Conservation (phyloP, 1,284 basidiomycete genomes). For the Microbotryum intermedium region DNA sequence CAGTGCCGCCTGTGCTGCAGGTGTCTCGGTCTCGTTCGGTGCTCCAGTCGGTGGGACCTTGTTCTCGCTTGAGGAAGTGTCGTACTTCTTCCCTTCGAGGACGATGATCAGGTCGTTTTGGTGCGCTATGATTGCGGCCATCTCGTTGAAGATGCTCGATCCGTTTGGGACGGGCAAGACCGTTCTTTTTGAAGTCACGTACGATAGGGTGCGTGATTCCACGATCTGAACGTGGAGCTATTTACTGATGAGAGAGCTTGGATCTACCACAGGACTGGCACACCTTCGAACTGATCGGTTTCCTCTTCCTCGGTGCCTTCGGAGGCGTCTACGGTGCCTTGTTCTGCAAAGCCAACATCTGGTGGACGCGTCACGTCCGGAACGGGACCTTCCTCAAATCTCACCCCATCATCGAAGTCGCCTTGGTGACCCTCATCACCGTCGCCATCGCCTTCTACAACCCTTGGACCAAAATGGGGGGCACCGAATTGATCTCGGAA, state of each 20-base stretch:
- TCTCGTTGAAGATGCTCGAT: constrained; percentile 78
- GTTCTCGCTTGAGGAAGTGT: constrained; percentile 51
- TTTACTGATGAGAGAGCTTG: constrained; percentile 5
- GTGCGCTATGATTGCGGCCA: constrained; percentile 78
- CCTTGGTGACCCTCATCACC: constrained; percentile 61
- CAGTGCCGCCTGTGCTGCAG: constrained; percentile 71
- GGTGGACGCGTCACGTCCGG: constrained; percentile 75
- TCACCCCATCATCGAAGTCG: constrained; percentile 77
- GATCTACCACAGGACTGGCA: constrained; percentile 63
- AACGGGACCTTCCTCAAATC: constrained; percentile 67
- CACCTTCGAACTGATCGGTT: constrained; percentile 70
- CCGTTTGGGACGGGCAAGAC: constrained; percentile 64
- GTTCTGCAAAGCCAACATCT: constrained; percentile 84
- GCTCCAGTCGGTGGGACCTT: constrained; percentile 49
- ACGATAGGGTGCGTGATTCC: constrained; percentile 50
- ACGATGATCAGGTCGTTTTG: constrained; percentile 63
- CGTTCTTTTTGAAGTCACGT: constrained; percentile 54
- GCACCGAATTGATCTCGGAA: constrained; percentile 73
- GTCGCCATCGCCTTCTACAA: constrained; percentile 75
- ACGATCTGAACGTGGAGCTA: constrained; percentile 39
- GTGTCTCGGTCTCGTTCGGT: constrained; percentile 39
- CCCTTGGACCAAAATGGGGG: constrained; percentile 84
- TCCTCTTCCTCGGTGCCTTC: constrained; percentile 74
- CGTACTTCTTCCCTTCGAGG: constrained; percentile 90
- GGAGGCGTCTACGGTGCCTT: constrained; percentile 85